Evolutionary conservation across 331 rosid genomes (phyloP), one percentile per base, ranked within the genome.

Genomic region (Malus hybrid): DNA sequence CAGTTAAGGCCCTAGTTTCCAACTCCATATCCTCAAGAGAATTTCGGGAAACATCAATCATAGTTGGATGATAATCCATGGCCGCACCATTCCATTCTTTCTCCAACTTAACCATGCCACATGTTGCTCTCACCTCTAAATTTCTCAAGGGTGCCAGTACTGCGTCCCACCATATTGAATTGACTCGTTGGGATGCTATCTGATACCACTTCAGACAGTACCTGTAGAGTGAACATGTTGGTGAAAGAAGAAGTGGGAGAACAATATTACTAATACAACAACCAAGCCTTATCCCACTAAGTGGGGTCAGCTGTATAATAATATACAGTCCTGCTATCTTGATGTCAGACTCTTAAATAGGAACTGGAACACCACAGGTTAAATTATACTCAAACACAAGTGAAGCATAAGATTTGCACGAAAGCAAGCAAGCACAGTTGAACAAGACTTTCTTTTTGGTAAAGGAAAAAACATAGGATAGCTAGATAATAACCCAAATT

Each of bases 1-100:
- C 98, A n/a, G 98, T 94, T 69, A 91, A 87, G 81, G 97, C 96
- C 83, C 95, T 85, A 74, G 97, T 91, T 90, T 94, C 95, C 77
- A 94, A 91, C 77, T 94, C 98, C 84, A 94, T 78, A 71, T 94
- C 98, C 87, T 94, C 98, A 39, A 94, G 88, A 79, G 87, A 82
- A 79, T 86, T 82, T 70, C 95, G 82, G 10, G 93, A 69, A 82
- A 80, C 87, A 15, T 50, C 55, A 76, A 73, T 78, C 76, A 66
- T 42, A 42, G 46, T 10, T 42, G 13, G 46, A 42, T 42, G 46
- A 42, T 42, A 42, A 42, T 42, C 46, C 46, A 42, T 42, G 46
- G 46, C 0, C 13, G 46, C 46, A 42, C 13, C 46, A 42, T 42
- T 42, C 46, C 46, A 0, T 39, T 71, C 74, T 55, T 76, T 81